These are phyloP conservation scores for Cadophora luteo-olivacea DNA, from an alignment of 2,329 filamentous ascomycete genomes.

Conservation along the genomic window DNA sequence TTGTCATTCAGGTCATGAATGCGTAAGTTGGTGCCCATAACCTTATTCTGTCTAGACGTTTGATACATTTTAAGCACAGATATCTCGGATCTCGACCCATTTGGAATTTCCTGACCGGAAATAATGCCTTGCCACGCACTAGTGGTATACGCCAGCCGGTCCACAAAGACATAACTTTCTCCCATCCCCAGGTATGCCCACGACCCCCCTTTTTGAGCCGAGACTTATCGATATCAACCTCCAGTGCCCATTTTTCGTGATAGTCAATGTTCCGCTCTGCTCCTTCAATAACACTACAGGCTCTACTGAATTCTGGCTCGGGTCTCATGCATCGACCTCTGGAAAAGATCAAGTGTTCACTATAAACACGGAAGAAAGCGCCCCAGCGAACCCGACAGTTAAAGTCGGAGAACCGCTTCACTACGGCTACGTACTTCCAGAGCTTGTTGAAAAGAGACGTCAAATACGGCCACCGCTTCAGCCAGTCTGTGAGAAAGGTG, in stretches of 20 bases:
- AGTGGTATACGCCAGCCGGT: no score
- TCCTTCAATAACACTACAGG: conserved; percentile 46
- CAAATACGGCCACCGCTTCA: conserved; percentile 53
- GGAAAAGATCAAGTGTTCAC: conserved; percentile 44
- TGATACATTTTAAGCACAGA: no score
- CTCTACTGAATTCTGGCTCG: conserved; percentile 51
- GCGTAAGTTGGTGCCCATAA: conserved; percentile 36
- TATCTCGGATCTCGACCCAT: no score
- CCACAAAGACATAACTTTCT: no score
- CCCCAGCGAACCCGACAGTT: conserved; percentile 49
- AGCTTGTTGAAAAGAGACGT: conserved; percentile 48
- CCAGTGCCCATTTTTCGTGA: no score
- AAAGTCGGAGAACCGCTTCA: conserved; percentile 56
- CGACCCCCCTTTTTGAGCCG: no score
- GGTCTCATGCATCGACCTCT: conserved; percentile 46
- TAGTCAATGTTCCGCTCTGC: conserved; percentile 24
- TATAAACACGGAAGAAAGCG: conserved; percentile 27
- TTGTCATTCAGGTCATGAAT: conserved; percentile 50
- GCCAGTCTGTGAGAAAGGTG: conserved; percentile 59
- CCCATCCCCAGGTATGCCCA: no score
- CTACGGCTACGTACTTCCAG: conserved; percentile 47
- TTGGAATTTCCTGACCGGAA: no score
- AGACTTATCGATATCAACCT: no score
- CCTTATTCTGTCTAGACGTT: conserved; percentile 26
- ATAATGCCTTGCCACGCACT: no score